Conservation (phyloP, 2,329 filamentous ascomycete genomes). For the Lachnellula occidentalis region DNA sequence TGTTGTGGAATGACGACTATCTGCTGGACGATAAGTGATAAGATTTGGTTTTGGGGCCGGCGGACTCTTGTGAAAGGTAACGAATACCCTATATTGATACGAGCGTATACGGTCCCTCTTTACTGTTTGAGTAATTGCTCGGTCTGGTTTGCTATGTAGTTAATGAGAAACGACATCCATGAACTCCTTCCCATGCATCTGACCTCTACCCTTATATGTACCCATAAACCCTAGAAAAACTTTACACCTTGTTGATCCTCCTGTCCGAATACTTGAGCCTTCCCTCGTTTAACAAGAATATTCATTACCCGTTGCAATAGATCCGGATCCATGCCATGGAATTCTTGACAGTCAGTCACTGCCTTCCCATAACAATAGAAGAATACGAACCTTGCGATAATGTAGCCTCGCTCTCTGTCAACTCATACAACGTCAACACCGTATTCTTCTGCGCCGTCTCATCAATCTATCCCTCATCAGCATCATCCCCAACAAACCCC, state of each 20-base stretch:
- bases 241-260: slow-evolving; percentile 90
- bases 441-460: slow-evolving; percentile 81
- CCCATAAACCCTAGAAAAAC: slow-evolving; percentile 62
- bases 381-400: slow-evolving; percentile 53
- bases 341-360: slow-evolving; percentile 46
- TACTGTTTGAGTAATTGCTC: background rate
- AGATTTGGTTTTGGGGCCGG: background rate
- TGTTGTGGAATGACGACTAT: slow-evolving; percentile 63
- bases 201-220: background rate
- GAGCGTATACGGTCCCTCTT: background rate
- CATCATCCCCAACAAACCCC: background rate
- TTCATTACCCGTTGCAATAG: slow-evolving; percentile 73
- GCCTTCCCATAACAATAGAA: background rate
- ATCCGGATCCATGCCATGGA: slow-evolving; percentile 82
- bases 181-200: slow-evolving; percentile 7
- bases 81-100: slow-evolving; percentile 7
- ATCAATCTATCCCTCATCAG: slow-evolving; percentile 48
- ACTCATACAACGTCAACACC: slow-evolving; percentile 88
- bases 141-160: background rate
- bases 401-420: slow-evolving; percentile 80
- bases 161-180: background rate
- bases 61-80: background rate
- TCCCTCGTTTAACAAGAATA: slow-evolving; percentile 81
- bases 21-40: slow-evolving; percentile 26
- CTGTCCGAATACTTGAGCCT: slow-evolving; percentile 86